Evolutionary conservation across 345 rosid genomes (phyloP).

Genomic region (Aethionema arabicum): DNA sequence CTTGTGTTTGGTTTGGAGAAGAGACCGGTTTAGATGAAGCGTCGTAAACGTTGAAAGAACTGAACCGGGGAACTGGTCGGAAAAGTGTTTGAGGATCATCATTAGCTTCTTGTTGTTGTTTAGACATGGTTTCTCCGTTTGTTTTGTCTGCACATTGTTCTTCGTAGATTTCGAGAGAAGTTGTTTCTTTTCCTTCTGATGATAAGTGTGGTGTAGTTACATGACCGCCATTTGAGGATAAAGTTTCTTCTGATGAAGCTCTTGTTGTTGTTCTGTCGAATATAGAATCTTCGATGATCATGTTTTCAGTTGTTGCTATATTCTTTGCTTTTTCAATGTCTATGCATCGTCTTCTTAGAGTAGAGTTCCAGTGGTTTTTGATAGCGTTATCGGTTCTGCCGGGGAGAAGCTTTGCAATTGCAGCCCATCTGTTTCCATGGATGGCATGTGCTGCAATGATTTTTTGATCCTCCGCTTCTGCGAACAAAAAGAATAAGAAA

Average conservation of each 20-base stretch:
- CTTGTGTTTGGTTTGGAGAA: constrained; percentile 31
- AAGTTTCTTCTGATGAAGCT: constrained; percentile 75
- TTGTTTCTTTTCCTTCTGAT: constrained; percentile 54
- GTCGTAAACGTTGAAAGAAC: constrained; percentile 58
- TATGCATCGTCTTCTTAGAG: constrained; percentile 56
- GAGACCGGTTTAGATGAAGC: constrained; percentile 23
- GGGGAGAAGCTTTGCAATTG: constrained; percentile 68
- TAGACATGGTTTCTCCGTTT: constrained; percentile 34
- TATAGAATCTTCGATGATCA: constrained; percentile 40
- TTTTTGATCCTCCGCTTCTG: constrained; percentile 75
- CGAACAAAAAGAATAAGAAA: constrained; percentile 22
- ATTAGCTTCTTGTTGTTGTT: constrained; percentile 33
- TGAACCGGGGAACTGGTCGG: constrained; percentile 65
- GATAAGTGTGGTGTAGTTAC: constrained; percentile 49
- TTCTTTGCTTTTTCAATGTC: constrained; percentile 39
- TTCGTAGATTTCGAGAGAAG: constrained; percentile 47
- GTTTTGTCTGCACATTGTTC: constrained; percentile 43
- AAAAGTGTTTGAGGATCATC: constrained; percentile 53
- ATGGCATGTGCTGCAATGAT: constrained; percentile 63
- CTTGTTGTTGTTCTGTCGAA: constrained; percentile 44
- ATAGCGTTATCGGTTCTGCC: constrained; percentile 94
- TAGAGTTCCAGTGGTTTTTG: constrained; percentile 89
- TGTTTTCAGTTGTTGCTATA: constrained; percentile 35
- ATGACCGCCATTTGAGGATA: constrained; percentile 59
- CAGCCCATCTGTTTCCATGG: constrained; percentile 91